Evolutionary conservation across 768 basidiomycete species (phyloP).

Genomic region (Heimioporus sp.): DNA sequence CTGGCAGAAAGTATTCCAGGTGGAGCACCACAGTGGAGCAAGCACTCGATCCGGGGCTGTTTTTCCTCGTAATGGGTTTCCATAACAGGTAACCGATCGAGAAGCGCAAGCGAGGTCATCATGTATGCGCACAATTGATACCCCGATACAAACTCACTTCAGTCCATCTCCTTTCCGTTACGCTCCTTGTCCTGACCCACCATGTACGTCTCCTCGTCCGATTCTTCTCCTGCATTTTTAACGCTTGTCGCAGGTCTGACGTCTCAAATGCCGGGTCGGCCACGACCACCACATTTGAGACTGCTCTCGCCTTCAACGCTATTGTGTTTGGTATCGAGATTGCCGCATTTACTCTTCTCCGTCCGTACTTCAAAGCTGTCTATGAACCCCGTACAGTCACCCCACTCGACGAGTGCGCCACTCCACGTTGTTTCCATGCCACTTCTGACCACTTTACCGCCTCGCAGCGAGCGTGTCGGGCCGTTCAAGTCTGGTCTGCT

Average conservation of each 20-base stretch:
- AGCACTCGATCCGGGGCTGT: background rate
- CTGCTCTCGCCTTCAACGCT: slow-evolving; percentile 82
- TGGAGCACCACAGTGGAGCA: too few relatives aligned
- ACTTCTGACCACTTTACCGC: background rate
- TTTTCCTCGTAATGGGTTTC: too few relatives aligned
- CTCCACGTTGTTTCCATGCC: background rate
- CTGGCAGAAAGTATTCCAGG: too few relatives aligned
- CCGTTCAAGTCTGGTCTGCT: slow-evolving; percentile 51
- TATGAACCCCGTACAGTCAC: slow-evolving; percentile 86
- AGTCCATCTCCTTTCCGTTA: slow-evolving; percentile 7
- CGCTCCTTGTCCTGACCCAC: slow-evolving; percentile 16
- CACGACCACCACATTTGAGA: slow-evolving; percentile 76
- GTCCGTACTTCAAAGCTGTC: slow-evolving; percentile 82
- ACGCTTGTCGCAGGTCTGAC: slow-evolving; percentile 34
- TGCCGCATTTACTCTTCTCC: slow-evolving; percentile 73
- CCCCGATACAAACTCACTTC: background rate
- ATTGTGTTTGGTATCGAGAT: slow-evolving; percentile 72
- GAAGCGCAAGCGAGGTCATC: slow-evolving; percentile 1
- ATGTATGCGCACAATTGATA: background rate
- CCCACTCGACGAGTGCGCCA: slow-evolving; percentile 41
- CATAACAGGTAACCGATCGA: slow-evolving; percentile 8
- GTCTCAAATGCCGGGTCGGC: slow-evolving; percentile 48
- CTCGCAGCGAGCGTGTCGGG: slow-evolving; percentile 52
- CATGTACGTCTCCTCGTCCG: slow-evolving; percentile 15
- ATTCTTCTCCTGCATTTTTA: background rate